Evolutionary conservation across 2,329 filamentous ascomycete genomes (phyloP), one percentile per base, ranked within the genome.

Genomic region (Trichophaea hybrida): DNA sequence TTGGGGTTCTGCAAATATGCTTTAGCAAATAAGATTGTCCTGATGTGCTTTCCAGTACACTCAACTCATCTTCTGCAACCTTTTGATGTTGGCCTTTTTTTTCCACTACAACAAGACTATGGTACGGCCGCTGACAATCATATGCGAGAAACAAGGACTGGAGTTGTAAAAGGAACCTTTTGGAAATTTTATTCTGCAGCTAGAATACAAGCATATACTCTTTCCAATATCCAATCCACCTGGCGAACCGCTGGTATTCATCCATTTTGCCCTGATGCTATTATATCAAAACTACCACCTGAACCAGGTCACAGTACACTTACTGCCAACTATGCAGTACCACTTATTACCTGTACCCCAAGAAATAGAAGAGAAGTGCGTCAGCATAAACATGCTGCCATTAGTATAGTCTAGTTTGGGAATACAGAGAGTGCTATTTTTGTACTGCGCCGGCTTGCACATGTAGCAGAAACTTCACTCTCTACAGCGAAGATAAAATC

Each of bases 1-100:
- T 52, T 31, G 17, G 32, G 44, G 13, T 57, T 62, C 54, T 43
- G 58, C 34, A 6, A 49, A 3, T 66, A 52, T 51, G 57, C 34
- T 43, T 10, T 59, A 32, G 17, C 6, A 12, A 24, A 59, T 40
- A 56, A 65, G 10, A 67, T 67, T 55, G 40, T 65, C 17, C 57
- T 59, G 3, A 44, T 66, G 38, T 64, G 55, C n/a, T 51, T 66
- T 33, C 51, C 57, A 12, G 13, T 59, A 1, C 58, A 66, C 51
- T 57, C 59, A 1, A 65, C 57, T 5, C 53, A 63, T 34, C 44
- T 64, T 5, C 48, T 63, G 4, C 59, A 65, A 55, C 64, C 57
- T 1, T 48, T 66, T 2, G 58, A 67, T 64, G 56, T 66, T 52
- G 53, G 55, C 35, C 8, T 67, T 6, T 66, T 67, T 58, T 6